These are phyloP conservation scores for Penicillium sclerotiorum DNA, from an alignment of 2,329 filamentous ascomycete genomes.

Conservation along the genomic window DNA sequence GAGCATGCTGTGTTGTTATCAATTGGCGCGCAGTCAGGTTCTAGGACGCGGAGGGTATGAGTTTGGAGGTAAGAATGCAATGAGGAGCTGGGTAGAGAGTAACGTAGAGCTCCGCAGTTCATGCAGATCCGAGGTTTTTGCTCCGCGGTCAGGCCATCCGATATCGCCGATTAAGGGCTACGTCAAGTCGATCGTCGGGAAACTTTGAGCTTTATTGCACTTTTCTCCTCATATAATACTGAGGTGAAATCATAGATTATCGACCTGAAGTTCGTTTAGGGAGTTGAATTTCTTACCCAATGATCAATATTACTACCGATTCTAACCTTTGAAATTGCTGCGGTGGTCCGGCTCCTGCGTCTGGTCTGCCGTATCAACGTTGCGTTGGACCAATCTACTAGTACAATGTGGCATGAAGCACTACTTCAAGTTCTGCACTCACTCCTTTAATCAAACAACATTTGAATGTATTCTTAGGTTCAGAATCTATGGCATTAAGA, in stretches of 20 bases:
- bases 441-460: conserved; percentile 3
- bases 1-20: conserved; percentile 12
- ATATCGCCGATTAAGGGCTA: conserved; percentile 23
- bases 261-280: no score
- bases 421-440: no score
- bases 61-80: neutral
- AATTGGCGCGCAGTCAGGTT: neutral
- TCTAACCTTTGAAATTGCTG: no score
- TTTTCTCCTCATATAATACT: no score
- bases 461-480: conserved; percentile 20
- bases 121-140: conserved; percentile 22
- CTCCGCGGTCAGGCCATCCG: conserved; percentile 28
- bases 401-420: no score
- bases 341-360: no score
- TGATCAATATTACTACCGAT: no score
- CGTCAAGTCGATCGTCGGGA: conserved; percentile 8
- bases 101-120: conserved; percentile 21
- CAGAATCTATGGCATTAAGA: conserved; percentile 5
- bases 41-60: neutral
- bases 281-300: no score
- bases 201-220: no score
- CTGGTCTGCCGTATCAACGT: no score
- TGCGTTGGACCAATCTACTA: no score
- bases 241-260: no score
- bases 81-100: conserved; percentile 1